Base-by-base conservation (phyloP, 208 protist genomes). In the Crithidia bombi region DNA sequence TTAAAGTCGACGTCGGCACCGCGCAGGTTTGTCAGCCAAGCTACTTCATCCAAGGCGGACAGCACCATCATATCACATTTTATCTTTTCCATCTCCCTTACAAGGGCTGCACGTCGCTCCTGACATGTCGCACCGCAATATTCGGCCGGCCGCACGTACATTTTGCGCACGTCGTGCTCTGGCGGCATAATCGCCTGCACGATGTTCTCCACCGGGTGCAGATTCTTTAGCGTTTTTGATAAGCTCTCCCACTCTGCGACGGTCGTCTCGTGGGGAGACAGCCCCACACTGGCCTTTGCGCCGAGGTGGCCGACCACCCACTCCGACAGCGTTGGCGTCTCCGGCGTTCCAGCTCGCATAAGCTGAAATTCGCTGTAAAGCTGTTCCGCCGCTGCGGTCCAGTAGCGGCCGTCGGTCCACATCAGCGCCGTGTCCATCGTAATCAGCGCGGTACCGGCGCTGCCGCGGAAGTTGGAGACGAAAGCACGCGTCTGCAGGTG, bases 351-450 rank as follows among this genome's bases (percentile, higher is more conserved):
- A 41, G 87, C 72, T 65, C 91, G 92, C 95, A 97, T 97, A 47
- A 98, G 79, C 38, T 81, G 39, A 66, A 91, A 98, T 68, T 89
- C 83, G 0, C 79, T 64, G 69, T 89, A 92, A 12, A 98, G 69
- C 69, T 96, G 62, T 33, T 91, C 56, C 41, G 78, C 82, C 0
- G 97, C 98, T 57, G 98, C 96, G 25, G 98, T 44, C 80, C 91
- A 99, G 83, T 99, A 99, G 30, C 98, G 94, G 5, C 97, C 98
- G 71, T 99, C 98, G 3, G 98, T 99, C 97, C 96, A 99, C 17
- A 99, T 64, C 33, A 98, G 81, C 7, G 95, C 93, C 35, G 89
- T 70, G 5, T 89, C 75, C 70, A 81, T 58, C 21, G 87, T 93
- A 51, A 97, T 81, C 28, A 96, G 54, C 35, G 82, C 86, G 17